Conservation (phyloP, 305 asterid genomes). For the Petunia hybrid region DNA sequence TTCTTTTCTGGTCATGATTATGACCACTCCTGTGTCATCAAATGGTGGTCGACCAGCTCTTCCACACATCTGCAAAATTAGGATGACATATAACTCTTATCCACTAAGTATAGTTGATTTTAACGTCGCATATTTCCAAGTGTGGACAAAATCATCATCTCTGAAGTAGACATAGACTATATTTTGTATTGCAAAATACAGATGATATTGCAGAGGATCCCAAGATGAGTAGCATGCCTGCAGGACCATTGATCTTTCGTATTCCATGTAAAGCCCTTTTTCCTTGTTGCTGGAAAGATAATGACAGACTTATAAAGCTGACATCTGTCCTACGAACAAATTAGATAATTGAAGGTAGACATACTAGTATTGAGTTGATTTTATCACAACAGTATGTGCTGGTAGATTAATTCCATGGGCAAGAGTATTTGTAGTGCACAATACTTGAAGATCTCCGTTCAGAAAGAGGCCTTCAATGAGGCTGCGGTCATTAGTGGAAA, state of each 20-base stretch:
- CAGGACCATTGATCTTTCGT: constrained; percentile 88
- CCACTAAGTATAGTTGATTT: constrained; percentile 13
- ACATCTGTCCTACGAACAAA: constrained; percentile 28
- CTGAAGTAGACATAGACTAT: constrained; percentile 7
- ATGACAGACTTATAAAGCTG: constrained; percentile 29
- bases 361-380: constrained; percentile 93
- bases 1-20: constrained; percentile 98
- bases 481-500: constrained; percentile 87
- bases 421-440: constrained; percentile 96
- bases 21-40: constrained; percentile 93
- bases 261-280: constrained; percentile 91
- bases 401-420: constrained; percentile 98
- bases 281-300: constrained; percentile 82
- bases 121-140: constrained; percentile 22
- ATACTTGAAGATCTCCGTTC: constrained; percentile 84
- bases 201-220: not conserved
- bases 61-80: constrained; percentile 87
- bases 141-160: constrained; percentile 32
- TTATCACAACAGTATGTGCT: constrained; percentile 97
- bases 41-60: constrained; percentile 99
- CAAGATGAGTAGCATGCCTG: constrained; percentile 61
- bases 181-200: constrained; percentile 23
- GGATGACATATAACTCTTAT: constrained; percentile 23
- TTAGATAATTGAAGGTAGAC: constrained; percentile 37
- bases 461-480: constrained; percentile 94